Evolutionary conservation across 257 asterid species (phyloP), one percentile per base, ranked within the genome.

Genomic region (Jacaranda mimosifolia): DNA sequence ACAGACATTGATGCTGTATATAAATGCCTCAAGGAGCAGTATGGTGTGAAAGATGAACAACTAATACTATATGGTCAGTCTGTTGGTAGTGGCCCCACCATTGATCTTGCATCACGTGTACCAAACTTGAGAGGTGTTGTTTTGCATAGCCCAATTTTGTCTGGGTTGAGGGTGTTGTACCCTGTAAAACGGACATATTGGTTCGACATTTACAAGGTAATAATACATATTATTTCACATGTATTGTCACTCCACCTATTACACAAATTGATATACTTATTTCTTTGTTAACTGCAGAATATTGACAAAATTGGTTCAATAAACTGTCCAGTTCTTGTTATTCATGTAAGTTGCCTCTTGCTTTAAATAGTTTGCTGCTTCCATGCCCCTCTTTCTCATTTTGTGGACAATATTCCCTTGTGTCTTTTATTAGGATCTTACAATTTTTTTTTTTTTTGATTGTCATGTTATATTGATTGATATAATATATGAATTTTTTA

Each of bases 1-100:
- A 90, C 97, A 66, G 94, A 91, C 86, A 86, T 91, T 79, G 94
- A 89, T 79, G 94, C 97, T 48, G 91, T 89, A 73, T 91, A 91
- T 75, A 85, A 87, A 74, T 91, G 94, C 84, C 89, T 89, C 68
- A 88, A 89, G 84, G 91, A 89, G 85, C 80, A 85, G 73, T 91
- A 91, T 69, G 87, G 86, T 70, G 89, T 89, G 45, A 85, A 85
- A 76, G 91, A 91, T 35, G 97, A 91, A 75, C 88, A 89, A 60
- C 56, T 89, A 67, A 89, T 91, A 80, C 78, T 91, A 18, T 91
- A 89, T 70, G 97, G 94, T 35, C 94, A 91, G 77, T 89, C 94
- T 7, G 94, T 91, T 68, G 97, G 97, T 63, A 91, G 97, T 17
- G 97, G 97, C 65, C 97, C 97, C 69, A 89, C 97, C 18, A 73